Conservation (phyloP, 805 yeast species). For the Metschnikowia borealis region DNA sequence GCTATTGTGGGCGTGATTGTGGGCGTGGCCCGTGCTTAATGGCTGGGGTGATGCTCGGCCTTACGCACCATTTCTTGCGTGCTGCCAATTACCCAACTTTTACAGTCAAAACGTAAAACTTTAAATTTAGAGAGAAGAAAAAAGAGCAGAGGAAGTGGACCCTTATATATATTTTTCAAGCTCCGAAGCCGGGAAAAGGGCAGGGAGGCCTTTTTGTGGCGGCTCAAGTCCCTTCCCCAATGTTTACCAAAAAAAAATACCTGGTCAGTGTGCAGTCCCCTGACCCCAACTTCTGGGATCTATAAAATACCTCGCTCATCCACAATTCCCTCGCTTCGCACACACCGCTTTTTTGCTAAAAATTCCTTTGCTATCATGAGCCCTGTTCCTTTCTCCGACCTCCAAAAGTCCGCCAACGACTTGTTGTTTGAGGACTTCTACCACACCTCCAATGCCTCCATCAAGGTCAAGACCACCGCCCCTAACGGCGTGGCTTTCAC, state of each 20-base stretch:
- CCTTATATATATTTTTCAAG: too few species aligned
- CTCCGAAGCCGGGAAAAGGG: too few species aligned
- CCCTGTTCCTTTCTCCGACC: conserved; percentile 89
- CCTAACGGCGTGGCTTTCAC: conserved; percentile 96
- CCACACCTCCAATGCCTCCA: conserved; percentile 82
- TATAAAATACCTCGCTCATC: conserved; percentile 14
- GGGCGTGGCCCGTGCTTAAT: not conserved
- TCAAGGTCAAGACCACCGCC: conserved; percentile 88
- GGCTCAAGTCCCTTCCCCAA: not conserved
- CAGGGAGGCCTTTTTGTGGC: not conserved
- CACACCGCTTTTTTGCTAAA: conserved; percentile 4
- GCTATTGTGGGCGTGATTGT: not conserved
- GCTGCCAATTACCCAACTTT: not conserved
- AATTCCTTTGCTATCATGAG: conserved; percentile 27
- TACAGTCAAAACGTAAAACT: not conserved
- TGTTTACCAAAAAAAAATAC: conserved; percentile 8
- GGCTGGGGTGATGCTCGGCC: conserved; percentile 1
- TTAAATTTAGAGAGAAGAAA: not conserved
- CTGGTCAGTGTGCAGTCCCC: conserved; percentile 14
- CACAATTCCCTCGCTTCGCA: conserved; percentile 12
- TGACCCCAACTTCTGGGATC: conserved; percentile 9
- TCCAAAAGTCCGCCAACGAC: conserved; percentile 88
- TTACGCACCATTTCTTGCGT: not conserved
- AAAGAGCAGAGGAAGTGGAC: not conserved
- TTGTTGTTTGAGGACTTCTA: conserved; percentile 87